A percentile compares a stretch with the other conserved stretches of the same genome.
These are phyloP conservation scores for Thelonectria rubi DNA, from an alignment of 2,329 filamentous ascomycete species.

Conservation along the genomic window DNA sequence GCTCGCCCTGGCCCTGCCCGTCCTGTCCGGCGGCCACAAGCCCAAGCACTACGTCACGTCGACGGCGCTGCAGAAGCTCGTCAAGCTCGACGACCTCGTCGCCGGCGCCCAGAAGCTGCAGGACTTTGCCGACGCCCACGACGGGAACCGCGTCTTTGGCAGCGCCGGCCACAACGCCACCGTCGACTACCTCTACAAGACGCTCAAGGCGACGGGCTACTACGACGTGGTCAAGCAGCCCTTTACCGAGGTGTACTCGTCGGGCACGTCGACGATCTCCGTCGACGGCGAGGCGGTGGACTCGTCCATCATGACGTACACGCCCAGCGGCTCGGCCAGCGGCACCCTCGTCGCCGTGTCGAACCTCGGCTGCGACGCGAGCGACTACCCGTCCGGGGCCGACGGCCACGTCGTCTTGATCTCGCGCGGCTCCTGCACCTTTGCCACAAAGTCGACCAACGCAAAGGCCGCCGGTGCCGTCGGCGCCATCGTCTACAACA, in stretches of 20 bases:
- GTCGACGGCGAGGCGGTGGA: slow-evolving; percentile 43
- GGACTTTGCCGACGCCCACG: slow-evolving; percentile 54
- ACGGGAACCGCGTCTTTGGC: slow-evolving; percentile 55
- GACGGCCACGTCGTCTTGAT: slow-evolving; percentile 67
- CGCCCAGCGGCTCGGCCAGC: slow-evolving; percentile 56
- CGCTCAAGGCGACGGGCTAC: slow-evolving; percentile 50
- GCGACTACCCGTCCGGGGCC: slow-evolving; percentile 63
- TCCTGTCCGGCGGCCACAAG: slow-evolving; percentile 35
- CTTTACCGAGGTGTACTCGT: slow-evolving; percentile 52
- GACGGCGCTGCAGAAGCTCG: slow-evolving; percentile 49
- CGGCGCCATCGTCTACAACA: slow-evolving; percentile 71
- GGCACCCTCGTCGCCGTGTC: slow-evolving; percentile 56
- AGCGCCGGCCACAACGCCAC: slow-evolving; percentile 57
- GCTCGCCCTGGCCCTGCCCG: slow-evolving; percentile 39
- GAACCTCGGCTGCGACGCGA: slow-evolving; percentile 62
- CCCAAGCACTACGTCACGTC: slow-evolving; percentile 48
- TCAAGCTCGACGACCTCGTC: slow-evolving; percentile 53
- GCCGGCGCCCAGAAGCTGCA: slow-evolving; percentile 56
- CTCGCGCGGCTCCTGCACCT: slow-evolving; percentile 66
- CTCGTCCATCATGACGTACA: slow-evolving; percentile 56
- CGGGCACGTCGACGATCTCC: slow-evolving; percentile 44
- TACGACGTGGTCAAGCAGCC: slow-evolving; percentile 57
- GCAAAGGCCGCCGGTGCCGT: slow-evolving; percentile 66
- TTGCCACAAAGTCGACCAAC: slow-evolving; percentile 64
- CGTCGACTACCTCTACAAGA: slow-evolving; percentile 55